phyloP scores from a whole-genome alignment of 1,284 basidiomycete species.

The Apiotrichum brassicae region DNA sequence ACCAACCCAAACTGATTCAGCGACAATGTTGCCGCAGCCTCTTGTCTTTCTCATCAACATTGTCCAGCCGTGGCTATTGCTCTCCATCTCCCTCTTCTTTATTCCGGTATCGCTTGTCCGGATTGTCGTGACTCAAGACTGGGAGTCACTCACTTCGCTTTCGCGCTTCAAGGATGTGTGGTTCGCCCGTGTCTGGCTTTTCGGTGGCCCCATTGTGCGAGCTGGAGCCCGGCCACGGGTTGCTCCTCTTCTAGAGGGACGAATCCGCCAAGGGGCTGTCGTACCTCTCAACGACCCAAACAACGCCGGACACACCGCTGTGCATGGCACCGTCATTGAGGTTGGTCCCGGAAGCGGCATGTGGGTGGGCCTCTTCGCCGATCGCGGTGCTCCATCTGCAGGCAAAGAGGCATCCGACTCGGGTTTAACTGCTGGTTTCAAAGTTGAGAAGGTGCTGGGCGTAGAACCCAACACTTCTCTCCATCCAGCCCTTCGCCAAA shows the following conservation, averaged over 20 bases:
- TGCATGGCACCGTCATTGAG: conserved; percentile 14
- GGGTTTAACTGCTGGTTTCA: background rate
- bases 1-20: too few species aligned
- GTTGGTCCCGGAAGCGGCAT: conserved; percentile 15
- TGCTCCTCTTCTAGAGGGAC: conserved; percentile 13
- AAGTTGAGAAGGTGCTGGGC: conserved; percentile 9
- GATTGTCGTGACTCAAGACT: background rate
- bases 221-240: conserved; percentile 5
- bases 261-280: conserved; percentile 4
- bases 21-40: too few species aligned
- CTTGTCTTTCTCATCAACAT: background rate
- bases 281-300: background rate
- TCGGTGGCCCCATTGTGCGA: conserved; percentile 8
- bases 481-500: conserved; percentile 1
- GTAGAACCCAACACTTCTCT: conserved; percentile 14
- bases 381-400: too few species aligned
- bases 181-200: conserved; percentile 11
- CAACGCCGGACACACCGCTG: background rate
- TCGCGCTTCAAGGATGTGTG: conserved; percentile 8
- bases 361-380: conserved; percentile 15
- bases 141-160: conserved; percentile 1
- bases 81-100: conserved; percentile 3
- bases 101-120: conserved; percentile 5
- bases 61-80: conserved; percentile 4
- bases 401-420: too few species aligned